Evolutionary conservation across 2,329 filamentous ascomycete species (phyloP), one percentile per base, ranked within the genome.

Genomic region (Achaetomium macrosporum): DNA sequence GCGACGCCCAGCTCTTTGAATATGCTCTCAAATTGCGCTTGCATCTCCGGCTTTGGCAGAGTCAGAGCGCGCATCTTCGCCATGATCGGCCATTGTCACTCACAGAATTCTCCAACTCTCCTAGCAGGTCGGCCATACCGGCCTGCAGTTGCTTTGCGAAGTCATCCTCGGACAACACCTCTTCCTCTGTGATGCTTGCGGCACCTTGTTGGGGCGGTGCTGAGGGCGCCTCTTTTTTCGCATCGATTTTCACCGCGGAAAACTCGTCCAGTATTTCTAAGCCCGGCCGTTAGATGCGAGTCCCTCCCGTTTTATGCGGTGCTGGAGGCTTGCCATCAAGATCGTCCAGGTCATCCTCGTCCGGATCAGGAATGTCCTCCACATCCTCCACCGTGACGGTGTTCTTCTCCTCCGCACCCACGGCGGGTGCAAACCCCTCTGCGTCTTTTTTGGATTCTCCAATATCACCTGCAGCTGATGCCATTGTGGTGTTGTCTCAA

Each of bases 241-340:
- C 65, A 60, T 80, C 73, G 54, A 84, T 63, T 60, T 84, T 83
- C 47, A 77, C 76, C 29, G 85, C 72, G 40, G 85, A 84, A 71
- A 99, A 99, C 59, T 96, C 88, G 66, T 96, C 90, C 25, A 99
- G 84, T 70, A 97, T 87, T 63, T 97, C 92, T 92, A 60, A 41
- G 15, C 20, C n/a, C 42, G 49, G 37, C 7, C 47, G 51, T 59
- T 49, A 61, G 57, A 33, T 36, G 25, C 50, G 15, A 50, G 16
- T 12, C 5, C 10, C 17, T 31, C 19, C 11, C 11, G 29, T 30
- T 17, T 31, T 5, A 42, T 41, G 40, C 17, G 29, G 17, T 11
- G 16, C n/a, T 17, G 3, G 29, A 17, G 46, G 63, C 73, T 61
- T 70, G 89, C 88, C 90, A 71, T 99, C 93, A 42, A 99, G 75